Conservation (phyloP, 371 early-diverging fungal species). For the Paraphysoderma sedebokerense region DNA sequence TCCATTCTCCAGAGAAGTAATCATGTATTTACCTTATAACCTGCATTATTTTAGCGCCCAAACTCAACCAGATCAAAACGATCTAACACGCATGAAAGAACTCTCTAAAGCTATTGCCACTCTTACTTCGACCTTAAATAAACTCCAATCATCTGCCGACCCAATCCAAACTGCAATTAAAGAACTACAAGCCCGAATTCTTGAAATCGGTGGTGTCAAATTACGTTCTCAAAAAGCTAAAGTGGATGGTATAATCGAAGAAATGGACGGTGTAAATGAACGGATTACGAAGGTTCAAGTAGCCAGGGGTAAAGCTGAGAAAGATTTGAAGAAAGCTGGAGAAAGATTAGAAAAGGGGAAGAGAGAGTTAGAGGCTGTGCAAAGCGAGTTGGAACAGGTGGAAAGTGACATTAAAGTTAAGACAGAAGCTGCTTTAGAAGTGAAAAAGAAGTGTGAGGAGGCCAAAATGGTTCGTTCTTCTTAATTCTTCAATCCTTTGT, state of each 20-base stretch:
- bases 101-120: conserved; percentile 20
- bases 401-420: conserved; percentile 32
- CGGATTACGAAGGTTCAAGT: conserved; percentile 46
- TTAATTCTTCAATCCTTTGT: no score
- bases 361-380: conserved; percentile 39
- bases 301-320: conserved; percentile 48
- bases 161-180: conserved; percentile 25
- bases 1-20: no score
- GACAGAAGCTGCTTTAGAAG: conserved; percentile 21
- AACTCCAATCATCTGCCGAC: conserved; percentile 17
- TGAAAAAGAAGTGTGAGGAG: conserved; percentile 29
- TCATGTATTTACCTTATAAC: no score
- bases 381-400: conserved; percentile 34
- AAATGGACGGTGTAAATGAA: conserved; percentile 42
- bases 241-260: conserved; percentile 62
- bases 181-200: conserved; percentile 64
- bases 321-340: conserved; percentile 45
- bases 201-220: conserved; percentile 77
- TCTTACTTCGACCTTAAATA: conserved; percentile 16
- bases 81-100: conserved; percentile 22
- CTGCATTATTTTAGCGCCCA: conserved; percentile 12
- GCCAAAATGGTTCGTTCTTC: conserved; percentile 23
- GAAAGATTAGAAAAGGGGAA: conserved; percentile 44
- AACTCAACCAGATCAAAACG: conserved; percentile 25
- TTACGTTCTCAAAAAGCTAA: conserved; percentile 68